Conservation (phyloP, 306 rosid species). For the Cicer yamashitae region DNA sequence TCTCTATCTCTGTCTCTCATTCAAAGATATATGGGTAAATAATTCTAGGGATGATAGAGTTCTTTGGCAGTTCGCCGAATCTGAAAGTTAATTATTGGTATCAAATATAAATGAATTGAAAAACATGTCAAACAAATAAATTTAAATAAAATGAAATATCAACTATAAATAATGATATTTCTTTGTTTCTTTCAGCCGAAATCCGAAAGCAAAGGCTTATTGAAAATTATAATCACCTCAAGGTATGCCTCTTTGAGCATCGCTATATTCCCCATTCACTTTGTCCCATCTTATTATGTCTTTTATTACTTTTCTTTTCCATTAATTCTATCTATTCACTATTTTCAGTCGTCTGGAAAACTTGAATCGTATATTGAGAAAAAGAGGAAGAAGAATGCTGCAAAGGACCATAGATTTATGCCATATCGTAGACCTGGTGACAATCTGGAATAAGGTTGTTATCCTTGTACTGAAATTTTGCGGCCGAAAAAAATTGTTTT, state of each 20-base stretch:
- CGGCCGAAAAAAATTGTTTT: not conserved
- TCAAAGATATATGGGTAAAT: not conserved
- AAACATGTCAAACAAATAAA: slow-evolving; percentile 21
- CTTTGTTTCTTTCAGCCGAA: slow-evolving; percentile 64
- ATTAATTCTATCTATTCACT: slow-evolving; percentile 17
- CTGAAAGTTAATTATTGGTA: not conserved
- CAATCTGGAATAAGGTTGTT: slow-evolving; percentile 37
- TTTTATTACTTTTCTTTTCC: not conserved
- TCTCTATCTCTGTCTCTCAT: not conserved
- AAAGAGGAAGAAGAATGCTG: slow-evolving; percentile 82
- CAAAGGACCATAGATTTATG: slow-evolving; percentile 77
- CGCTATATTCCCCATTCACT: not conserved
- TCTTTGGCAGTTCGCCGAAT: slow-evolving; percentile 15
- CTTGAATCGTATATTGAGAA: slow-evolving; percentile 74
- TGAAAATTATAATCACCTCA: slow-evolving; percentile 70
- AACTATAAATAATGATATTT: slow-evolving; percentile 34
- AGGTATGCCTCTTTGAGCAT: slow-evolving; percentile 56
- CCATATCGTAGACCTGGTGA: slow-evolving; percentile 71
- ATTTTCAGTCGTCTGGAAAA: slow-evolving; percentile 71
- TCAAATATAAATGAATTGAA: not conserved
- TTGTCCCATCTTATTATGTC: not conserved
- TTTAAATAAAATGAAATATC: slow-evolving; percentile 4
- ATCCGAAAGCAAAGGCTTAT: slow-evolving; percentile 68
- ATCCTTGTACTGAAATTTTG: not conserved
- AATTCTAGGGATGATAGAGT: slow-evolving; percentile 2